These are phyloP conservation scores for Lentinus brumalis DNA, from an alignment of 768 basidiomycete species.

Conservation along the genomic window DNA sequence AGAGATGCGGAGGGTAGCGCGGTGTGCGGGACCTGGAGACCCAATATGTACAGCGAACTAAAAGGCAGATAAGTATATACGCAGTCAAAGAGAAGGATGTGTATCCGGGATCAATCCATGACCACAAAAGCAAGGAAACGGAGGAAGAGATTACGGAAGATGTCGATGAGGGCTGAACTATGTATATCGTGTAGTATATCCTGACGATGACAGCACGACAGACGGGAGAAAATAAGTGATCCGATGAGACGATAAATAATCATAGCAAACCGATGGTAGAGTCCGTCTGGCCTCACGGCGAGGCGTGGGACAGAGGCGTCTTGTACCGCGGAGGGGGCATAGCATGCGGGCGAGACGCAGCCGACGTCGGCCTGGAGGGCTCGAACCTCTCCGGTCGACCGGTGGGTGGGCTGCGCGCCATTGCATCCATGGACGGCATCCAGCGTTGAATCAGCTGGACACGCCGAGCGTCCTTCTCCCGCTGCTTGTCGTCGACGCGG, in stretches of 20 bases:
- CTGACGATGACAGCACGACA: slow-evolving; percentile 22
- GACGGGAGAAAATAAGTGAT: slow-evolving; percentile 22
- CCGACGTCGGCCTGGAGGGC: neutral
- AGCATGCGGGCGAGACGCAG: slow-evolving; percentile 5
- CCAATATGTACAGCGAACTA: slow-evolving; percentile 22
- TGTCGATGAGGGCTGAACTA: slow-evolving; percentile 22
- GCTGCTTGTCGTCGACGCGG: slow-evolving; percentile 35
- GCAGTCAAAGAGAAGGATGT: slow-evolving; percentile 25
- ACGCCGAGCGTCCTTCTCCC: slow-evolving; percentile 36
- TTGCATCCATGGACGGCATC: slow-evolving; percentile 49
- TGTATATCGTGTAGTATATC: slow-evolving; percentile 30
- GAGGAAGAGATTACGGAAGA: slow-evolving; percentile 31
- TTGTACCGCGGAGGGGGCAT: slow-evolving; percentile 30
- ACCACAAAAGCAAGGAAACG: slow-evolving; percentile 21
- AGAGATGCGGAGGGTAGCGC: slow-evolving; percentile 21
- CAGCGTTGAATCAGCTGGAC: slow-evolving; percentile 55
- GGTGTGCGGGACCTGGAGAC: slow-evolving; percentile 18
- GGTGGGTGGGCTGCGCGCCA: slow-evolving; percentile 34
- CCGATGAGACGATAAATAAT: slow-evolving; percentile 21
- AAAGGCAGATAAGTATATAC: slow-evolving; percentile 37
- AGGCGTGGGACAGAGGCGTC: slow-evolving; percentile 31
- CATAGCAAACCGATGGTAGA: slow-evolving; percentile 22
- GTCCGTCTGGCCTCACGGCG: slow-evolving; percentile 23
- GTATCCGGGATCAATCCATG: slow-evolving; percentile 23
- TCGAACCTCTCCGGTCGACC: slow-evolving; percentile 29